Conservation (phyloP, 345 rosid genomes). For the Eucalyptus regnans region DNA sequence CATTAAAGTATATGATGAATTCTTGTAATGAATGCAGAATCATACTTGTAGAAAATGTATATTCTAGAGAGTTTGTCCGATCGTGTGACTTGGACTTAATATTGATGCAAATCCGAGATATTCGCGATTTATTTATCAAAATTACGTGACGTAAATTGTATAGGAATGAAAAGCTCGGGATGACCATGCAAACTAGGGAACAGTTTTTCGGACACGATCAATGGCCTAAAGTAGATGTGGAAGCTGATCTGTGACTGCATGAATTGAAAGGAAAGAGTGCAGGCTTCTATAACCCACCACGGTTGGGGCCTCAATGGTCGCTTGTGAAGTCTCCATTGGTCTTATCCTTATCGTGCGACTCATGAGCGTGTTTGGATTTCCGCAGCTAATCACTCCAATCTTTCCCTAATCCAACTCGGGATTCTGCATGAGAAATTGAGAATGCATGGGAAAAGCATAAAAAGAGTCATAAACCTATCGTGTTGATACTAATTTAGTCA, state of each 20-base stretch:
- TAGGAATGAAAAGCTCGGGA: background rate
- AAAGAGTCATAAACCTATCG: too few relatives aligned
- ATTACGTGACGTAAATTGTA: too few relatives aligned
- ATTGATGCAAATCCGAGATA: too few relatives aligned
- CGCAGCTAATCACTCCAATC: background rate
- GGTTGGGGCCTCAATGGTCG: background rate
- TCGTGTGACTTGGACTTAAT: background rate
- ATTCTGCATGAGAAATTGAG: too few relatives aligned
- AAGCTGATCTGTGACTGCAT: background rate
- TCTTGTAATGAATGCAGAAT: background rate
- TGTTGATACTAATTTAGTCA: too few relatives aligned
- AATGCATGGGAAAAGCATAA: too few relatives aligned
- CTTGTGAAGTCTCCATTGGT: background rate
- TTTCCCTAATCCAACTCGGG: background rate
- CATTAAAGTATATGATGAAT: background rate
- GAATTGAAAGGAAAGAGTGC: background rate
- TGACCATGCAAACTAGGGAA: background rate
- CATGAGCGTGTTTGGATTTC: background rate
- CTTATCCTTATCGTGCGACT: background rate
- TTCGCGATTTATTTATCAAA: background rate
- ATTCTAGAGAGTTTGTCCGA: background rate
- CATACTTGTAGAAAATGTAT: background rate
- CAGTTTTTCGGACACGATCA: background rate
- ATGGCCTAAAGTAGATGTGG: background rate
- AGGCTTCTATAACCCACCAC: background rate